phyloP scores from a whole-genome alignment of 2,329 filamentous ascomycete species.

The Talaromyces pinophilus region DNA sequence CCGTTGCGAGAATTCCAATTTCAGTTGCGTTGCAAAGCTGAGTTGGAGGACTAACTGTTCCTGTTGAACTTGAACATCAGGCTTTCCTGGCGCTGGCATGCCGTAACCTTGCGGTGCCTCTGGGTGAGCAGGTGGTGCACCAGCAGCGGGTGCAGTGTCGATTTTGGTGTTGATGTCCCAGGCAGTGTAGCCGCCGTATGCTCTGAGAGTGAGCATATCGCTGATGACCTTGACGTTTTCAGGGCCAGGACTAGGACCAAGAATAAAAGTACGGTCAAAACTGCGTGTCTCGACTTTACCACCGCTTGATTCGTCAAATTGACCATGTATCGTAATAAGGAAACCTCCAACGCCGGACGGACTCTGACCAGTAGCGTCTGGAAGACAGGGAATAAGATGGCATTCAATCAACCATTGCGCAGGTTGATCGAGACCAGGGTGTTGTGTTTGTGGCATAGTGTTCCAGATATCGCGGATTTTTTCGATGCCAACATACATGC shows the following conservation, averaged over 20 bases:
- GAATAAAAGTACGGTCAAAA: slow-evolving; percentile 78
- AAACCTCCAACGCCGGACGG: slow-evolving; percentile 72
- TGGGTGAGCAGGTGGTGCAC: slow-evolving; percentile 30
- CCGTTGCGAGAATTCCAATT: slow-evolving; percentile 72
- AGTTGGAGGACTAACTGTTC: slow-evolving; percentile 71
- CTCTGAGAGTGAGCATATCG: slow-evolving; percentile 74
- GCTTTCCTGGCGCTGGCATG: slow-evolving; percentile 45
- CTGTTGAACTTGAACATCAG: slow-evolving; percentile 59
- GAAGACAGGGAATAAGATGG: slow-evolving; percentile 69
- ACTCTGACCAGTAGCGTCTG: slow-evolving; percentile 66
- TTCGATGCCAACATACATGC: slow-evolving; percentile 65
- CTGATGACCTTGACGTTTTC: slow-evolving; percentile 72
- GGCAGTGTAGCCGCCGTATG: slow-evolving; percentile 61
- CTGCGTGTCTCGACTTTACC: slow-evolving; percentile 65
- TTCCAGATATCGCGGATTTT: slow-evolving; percentile 70
- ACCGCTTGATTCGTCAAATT: slow-evolving; percentile 72
- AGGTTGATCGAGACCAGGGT: slow-evolving; percentile 67
- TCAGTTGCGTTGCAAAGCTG: slow-evolving; percentile 77
- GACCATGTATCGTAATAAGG: slow-evolving; percentile 76
- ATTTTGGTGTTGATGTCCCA: slow-evolving; percentile 46
- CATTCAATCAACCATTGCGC: slow-evolving; percentile 83
- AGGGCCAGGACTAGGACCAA: slow-evolving; percentile 71
- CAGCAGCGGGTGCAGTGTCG: slow-evolving; percentile 35
- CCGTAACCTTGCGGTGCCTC: slow-evolving; percentile 44
- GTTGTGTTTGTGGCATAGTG: slow-evolving; percentile 69